Conservation (phyloP, 108 stramenopile species). For the Stephanodiscus minutulus region DNA sequence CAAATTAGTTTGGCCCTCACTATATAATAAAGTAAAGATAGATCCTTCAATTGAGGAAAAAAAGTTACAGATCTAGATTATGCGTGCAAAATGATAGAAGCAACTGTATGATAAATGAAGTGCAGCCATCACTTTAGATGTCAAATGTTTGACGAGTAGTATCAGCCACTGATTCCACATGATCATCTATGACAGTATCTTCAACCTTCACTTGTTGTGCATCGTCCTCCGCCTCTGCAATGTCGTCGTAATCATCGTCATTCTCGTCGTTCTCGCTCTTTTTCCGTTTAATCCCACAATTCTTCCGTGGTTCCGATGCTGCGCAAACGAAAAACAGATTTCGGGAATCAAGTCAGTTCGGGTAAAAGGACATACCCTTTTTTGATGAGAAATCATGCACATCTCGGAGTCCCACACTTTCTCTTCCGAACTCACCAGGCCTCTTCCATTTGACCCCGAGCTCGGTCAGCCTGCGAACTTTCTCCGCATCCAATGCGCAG, state of each 20-base stretch:
- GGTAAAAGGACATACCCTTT: too few species aligned
- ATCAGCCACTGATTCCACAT: neutral
- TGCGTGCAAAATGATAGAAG: too few species aligned
- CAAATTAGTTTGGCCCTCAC: too few species aligned
- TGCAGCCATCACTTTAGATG: neutral
- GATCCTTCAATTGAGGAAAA: too few species aligned
- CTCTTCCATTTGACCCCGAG: slow-evolving; percentile 26
- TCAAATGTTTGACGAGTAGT: neutral
- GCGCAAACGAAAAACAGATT: neutral
- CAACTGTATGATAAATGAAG: neutral
- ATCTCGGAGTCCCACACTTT: too few species aligned
- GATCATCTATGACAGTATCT: neutral
- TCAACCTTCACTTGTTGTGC: neutral
- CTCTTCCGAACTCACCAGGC: neutral
- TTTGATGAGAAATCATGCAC: too few species aligned
- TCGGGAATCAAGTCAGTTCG: too few species aligned
- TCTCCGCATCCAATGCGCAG: slow-evolving; percentile 7
- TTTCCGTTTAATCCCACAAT: slow-evolving; percentile 2
- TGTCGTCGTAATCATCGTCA: neutral
- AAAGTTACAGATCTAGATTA: too few species aligned
- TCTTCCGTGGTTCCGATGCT: neutral
- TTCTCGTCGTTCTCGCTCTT: neutral
- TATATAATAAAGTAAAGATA: too few species aligned
- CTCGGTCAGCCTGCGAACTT: slow-evolving; percentile 17
- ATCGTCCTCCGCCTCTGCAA: neutral